phyloP scores from a whole-genome alignment of 2,329 filamentous ascomycete species.

The Aspergillus viridinutans region DNA sequence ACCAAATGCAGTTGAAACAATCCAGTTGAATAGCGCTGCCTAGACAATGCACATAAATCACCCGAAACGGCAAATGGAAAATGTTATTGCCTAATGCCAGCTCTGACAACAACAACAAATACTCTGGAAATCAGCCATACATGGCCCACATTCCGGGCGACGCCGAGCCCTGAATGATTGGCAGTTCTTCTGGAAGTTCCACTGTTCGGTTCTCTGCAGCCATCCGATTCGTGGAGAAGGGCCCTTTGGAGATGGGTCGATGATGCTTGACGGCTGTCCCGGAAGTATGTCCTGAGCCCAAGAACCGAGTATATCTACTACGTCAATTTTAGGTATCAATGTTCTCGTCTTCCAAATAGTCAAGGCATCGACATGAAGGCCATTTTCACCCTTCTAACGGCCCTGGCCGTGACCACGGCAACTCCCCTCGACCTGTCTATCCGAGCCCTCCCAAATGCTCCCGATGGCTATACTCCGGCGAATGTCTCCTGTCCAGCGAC shows the following conservation, averaged over 20 bases:
- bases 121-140: background rate
- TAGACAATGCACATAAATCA: background rate
- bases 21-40: background rate
- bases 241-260: background rate
- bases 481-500: slow-evolving; percentile 62
- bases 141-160: background rate
- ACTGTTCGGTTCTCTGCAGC: background rate
- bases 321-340: background rate
- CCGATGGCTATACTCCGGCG: slow-evolving; percentile 62
- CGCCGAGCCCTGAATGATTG: background rate
- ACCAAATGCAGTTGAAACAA: background rate
- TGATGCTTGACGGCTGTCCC: background rate
- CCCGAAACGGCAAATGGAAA: background rate
- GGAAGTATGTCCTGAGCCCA: background rate
- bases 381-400: background rate
- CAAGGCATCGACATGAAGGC: background rate
- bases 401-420: background rate
- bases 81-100: background rate
- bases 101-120: background rate
- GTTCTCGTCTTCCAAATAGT: too few species aligned
- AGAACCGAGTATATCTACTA: background rate
- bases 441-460: slow-evolving; percentile 48
- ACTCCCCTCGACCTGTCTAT: background rate
- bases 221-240: background rate
- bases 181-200: background rate